A percentile compares a stretch with the other conserved stretches of the same genome.
phyloP scores from a whole-genome alignment of 2,329 filamentous ascomycete genomes.

The Dactylellina sp. region DNA sequence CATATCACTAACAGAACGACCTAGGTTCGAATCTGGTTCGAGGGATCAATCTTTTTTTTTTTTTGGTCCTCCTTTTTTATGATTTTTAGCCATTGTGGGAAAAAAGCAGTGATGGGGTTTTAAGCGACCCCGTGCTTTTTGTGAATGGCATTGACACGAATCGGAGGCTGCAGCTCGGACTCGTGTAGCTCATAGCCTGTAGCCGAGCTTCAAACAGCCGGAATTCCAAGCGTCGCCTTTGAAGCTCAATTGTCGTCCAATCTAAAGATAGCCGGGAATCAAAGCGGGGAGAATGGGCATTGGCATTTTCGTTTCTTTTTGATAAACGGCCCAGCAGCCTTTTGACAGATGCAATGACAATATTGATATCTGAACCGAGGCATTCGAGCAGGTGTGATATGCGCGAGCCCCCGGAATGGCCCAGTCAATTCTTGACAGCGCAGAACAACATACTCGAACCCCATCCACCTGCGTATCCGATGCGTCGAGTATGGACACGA shows the following conservation, averaged over 20 bases:
- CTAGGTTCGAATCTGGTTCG: constrained; percentile 56
- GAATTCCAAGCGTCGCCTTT: too few species aligned
- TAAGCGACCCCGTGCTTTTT: not conserved
- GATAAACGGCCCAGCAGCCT: too few species aligned
- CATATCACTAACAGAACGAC: constrained; percentile 31
- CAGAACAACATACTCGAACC: constrained; percentile 38
- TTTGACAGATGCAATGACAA: too few species aligned
- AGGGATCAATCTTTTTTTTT: constrained; percentile 44
- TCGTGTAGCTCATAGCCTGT: too few species aligned
- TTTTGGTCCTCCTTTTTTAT: constrained; percentile 19
- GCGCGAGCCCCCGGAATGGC: not conserved
- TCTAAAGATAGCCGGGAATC: too few species aligned
- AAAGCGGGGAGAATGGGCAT: too few species aligned
- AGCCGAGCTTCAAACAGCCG: too few species aligned
- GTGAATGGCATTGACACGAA: too few species aligned
- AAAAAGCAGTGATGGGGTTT: not conserved
- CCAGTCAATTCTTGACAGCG: constrained; percentile 56
- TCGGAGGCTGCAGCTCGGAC: too few species aligned
- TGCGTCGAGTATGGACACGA: constrained; percentile 30
- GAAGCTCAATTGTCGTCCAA: too few species aligned
- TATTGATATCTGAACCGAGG: constrained; percentile 51
- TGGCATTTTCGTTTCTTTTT: too few species aligned
- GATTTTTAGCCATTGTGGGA: constrained; percentile 22
- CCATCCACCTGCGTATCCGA: constrained; percentile 26
- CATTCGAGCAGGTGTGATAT: constrained; percentile 1